phyloP scores from a whole-genome alignment of 345 rosid species.

The Murraya koenigii region DNA sequence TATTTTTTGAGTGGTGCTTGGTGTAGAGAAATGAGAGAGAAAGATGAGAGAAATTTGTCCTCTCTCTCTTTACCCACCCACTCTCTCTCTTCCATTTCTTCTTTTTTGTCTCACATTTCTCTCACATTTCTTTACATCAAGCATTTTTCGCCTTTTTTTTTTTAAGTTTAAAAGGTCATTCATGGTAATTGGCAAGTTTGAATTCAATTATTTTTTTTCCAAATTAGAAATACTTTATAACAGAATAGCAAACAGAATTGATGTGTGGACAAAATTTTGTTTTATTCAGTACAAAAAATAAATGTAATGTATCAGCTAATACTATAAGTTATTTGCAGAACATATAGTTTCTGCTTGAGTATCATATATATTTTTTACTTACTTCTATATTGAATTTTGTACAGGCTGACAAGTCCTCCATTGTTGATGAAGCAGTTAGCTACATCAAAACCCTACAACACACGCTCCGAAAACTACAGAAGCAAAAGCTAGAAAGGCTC shows the following conservation, averaged over 20 bases:
- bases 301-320: not conserved
- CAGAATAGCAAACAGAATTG: not conserved
- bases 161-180: too few species aligned
- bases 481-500: slow-evolving; percentile 47
- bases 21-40: too few species aligned
- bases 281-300: not conserved
- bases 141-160: too few species aligned
- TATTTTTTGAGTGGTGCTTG: too few species aligned
- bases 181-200: not conserved
- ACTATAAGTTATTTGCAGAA: not conserved
- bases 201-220: not conserved
- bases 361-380: not conserved
- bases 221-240: not conserved
- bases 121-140: too few species aligned
- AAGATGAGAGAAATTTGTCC: too few species aligned
- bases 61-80: too few species aligned
- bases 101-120: too few species aligned
- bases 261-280: not conserved
- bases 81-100: too few species aligned
- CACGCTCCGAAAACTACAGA: slow-evolving; percentile 40
- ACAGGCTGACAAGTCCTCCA: slow-evolving; percentile 72
- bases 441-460: slow-evolving; percentile 44
- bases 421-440: slow-evolving; percentile 65
- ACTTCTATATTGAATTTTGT: not conserved
- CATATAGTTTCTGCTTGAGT: not conserved